Conservation (phyloP, 768 basidiomycete species). For the Trametes gibbosa region DNA sequence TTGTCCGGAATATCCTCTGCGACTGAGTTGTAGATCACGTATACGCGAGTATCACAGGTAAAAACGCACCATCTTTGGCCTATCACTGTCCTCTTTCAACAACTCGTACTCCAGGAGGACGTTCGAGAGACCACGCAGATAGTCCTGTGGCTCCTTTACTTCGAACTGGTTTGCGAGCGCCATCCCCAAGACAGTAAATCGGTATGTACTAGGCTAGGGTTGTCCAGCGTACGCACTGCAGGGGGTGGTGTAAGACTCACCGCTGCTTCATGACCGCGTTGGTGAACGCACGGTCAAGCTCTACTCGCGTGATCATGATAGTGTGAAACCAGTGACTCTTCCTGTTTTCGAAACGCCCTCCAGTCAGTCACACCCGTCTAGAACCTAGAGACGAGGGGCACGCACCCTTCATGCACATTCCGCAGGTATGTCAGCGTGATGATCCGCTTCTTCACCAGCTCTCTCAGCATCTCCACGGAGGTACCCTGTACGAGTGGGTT, state of each 20-base stretch:
- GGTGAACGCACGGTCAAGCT: slow-evolving; percentile 73
- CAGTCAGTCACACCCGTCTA: not conserved
- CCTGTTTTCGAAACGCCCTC: slow-evolving; percentile 36
- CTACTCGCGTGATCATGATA: slow-evolving; percentile 69
- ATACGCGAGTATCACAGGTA: not conserved
- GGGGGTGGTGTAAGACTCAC: slow-evolving; percentile 37
- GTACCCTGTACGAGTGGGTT: slow-evolving; percentile 48
- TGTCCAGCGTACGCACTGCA: not conserved
- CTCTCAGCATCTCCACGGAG: slow-evolving; percentile 75
- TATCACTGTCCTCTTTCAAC: slow-evolving; percentile 69
- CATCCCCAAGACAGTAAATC: slow-evolving; percentile 84
- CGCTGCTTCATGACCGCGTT: slow-evolving; percentile 77
- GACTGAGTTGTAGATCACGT: slow-evolving; percentile 9
- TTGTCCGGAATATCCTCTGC: slow-evolving; percentile 56
- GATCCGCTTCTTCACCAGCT: slow-evolving; percentile 80
- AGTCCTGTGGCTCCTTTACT: slow-evolving; percentile 75
- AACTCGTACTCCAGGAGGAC: slow-evolving; percentile 77
- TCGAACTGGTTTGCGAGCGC: slow-evolving; percentile 82
- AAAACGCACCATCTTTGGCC: slow-evolving; percentile 64
- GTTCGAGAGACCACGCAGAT: slow-evolving; percentile 69
- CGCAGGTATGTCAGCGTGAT: slow-evolving; percentile 83
- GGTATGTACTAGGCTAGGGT: slow-evolving; percentile 56
- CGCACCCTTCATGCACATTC: slow-evolving; percentile 85
- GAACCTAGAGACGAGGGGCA: not conserved
- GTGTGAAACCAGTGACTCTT: slow-evolving; percentile 89